phyloP scores from a whole-genome alignment of 2,329 filamentous ascomycete genomes.

The Myriosclerotinia curreyana region DNA sequence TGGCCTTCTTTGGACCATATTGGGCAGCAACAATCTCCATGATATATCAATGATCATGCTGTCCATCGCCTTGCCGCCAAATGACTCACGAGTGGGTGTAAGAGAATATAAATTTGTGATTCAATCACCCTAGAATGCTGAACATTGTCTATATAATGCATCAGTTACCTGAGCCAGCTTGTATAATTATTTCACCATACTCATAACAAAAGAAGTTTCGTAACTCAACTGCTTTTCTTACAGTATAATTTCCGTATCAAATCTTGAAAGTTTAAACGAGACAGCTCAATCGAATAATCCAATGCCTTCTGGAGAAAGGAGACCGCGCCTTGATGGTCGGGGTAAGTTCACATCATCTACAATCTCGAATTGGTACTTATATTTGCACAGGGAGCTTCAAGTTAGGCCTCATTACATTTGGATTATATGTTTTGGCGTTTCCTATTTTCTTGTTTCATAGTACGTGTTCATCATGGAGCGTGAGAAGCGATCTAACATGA shows the following conservation, averaged over 20 bases:
- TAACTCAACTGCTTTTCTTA: background rate
- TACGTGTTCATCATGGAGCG: background rate
- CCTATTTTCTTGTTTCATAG: constrained; percentile 15
- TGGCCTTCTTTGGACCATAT: background rate
- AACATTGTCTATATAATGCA: background rate
- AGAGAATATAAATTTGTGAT: background rate
- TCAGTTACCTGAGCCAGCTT: background rate
- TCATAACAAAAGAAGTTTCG: background rate
- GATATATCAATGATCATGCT: background rate
- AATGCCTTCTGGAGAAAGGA: constrained; percentile 5
- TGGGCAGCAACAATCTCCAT: constrained; percentile 6
- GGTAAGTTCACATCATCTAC: background rate
- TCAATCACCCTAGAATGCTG: background rate
- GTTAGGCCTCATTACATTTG: constrained; percentile 5
- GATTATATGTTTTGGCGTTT: constrained; percentile 10
- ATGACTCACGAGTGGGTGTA: background rate
- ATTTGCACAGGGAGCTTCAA: background rate
- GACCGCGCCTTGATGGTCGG: constrained; percentile 1
- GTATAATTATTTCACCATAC: background rate
- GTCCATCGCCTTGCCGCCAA: constrained; percentile 6
- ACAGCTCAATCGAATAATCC: background rate
- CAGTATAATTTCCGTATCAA: too few species aligned
- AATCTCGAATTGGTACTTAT: background rate
- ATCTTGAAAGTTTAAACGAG: background rate
- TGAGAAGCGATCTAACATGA: background rate